Base-by-base conservation (phyloP, 139 green algal species). In the Auxenochlorella pyrenoidosa region DNA sequence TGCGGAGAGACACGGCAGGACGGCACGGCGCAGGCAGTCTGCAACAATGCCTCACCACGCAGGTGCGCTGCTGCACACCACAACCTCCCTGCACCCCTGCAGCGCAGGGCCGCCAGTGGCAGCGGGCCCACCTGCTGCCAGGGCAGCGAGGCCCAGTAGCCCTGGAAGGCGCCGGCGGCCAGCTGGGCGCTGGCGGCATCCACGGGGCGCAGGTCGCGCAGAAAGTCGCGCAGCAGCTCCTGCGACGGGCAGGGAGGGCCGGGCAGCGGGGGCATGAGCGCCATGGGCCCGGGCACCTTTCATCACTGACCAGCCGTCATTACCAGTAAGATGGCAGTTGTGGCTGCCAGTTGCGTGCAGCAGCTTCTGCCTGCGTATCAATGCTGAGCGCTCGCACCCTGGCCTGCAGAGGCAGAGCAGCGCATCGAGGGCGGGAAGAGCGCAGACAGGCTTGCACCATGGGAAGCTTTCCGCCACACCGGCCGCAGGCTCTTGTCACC, bases 71-170 rank as follows among this genome's bases (percentile, higher is more conserved):
- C 47, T 54, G 47, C 47, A 54, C 47, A 54, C 47, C 47, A 54
- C 47, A 54, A 54, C 8, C 47, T 6, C 47, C 47, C 47, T 54
- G 47, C 47, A 54, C 8, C 47, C 47, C 47, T 18, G 47, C 47
- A 54, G 10, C 47, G 10, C 47, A 54, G 8, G 47, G 10, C 47
- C 47, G 8, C 47, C 47, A 10, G 8, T 36, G 34, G 65, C 32
- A 73, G 32, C 30, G n/a, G 0, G n/a, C 78, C 32, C 24, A 79
- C 82, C 54, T 54, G 47, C 13, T 51, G 40, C 87, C 87, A 90
- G 13, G 71, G 71, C n/a, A 90, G 30, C 21, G 66, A 90, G 28
- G 54, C 26, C 87, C 87, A 90, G 77, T 73, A 87, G 40, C 78
- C 43, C 5, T 30, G 72, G 68, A 90, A 88, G 28, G 79, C 54